Evolutionary conservation across 768 basidiomycete genomes (phyloP), one percentile per base, ranked within the genome.

Genomic region (Lepiota venenata): DNA sequence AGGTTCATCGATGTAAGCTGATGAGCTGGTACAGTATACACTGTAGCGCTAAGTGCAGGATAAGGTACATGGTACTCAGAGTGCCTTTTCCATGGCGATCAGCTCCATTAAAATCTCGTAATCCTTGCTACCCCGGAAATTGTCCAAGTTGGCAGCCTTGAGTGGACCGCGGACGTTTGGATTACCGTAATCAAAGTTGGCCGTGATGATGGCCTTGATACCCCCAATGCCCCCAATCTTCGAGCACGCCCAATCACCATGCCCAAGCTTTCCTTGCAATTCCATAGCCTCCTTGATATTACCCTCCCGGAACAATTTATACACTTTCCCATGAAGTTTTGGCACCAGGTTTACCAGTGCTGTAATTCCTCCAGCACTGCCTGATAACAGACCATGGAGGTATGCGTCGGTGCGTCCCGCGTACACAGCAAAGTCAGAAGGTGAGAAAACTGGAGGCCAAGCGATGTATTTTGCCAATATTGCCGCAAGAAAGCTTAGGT

Each of bases 401-500:
- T 88, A 83, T 37, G 85, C 74, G 61, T 93, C 89, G 5, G 82
- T 82, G 53, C 84, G 82, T 1, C 92, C 91, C 10, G 88, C 80
- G 61, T 86, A 85, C n/a, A 89, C 81, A 3, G 84, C 79, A 60
- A 89, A 87, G 39, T 83, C 73, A 2, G 71, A 63, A 3, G 74
- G 58, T 5, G 80, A 69, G 57, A 83, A n/a, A 81, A 32, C 78
- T 72, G 3, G 83, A 80, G 11, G 85, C 79, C 41, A 93, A 74
- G 15, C 91, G 84, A 50, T 87, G 83, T 42, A 91, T 82, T 67
- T 93, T 94, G 18, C 91, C 90, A 54, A 94, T 83, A 60, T 84
- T 87, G 4, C 87, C 91, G 65, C 91, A 93, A 29, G 92, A 93
- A 20, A 94, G 76, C 70, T 89, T 93, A 47, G n/a, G 81, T 84